Base-by-base conservation (phyloP, 192 early-diverging fungal genomes). In the Coemansia sp. region DNA sequence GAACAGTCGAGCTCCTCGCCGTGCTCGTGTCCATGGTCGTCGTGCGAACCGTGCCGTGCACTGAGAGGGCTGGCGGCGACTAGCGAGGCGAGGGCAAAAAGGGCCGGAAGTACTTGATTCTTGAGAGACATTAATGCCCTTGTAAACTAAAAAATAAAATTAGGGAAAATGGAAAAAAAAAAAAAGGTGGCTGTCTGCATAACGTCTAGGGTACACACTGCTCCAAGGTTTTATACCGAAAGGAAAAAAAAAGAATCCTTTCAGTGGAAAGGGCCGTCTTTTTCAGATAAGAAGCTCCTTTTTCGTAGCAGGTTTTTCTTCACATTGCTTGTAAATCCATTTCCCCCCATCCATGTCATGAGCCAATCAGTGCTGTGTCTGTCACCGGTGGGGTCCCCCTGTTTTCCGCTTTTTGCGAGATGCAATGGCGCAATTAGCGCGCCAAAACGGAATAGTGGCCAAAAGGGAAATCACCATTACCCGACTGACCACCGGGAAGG, bases 1-100 rank as follows among this genome's bases (percentile, higher is more conserved):
- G 31, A 61, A 57, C 81, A 83, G 45, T 78, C 81, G 0, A 61
- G 12, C 60, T 64, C 72, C 18, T 66, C 68, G 28, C 63, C 68
- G 26, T 25, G 45, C 1, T 64, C 64, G 41, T 66, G 64, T 3
- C 58, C 66, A 23, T 72, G 58, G 20, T 61, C 56, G 20, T 56
- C 56, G 45, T 36, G 61, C 6, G 56, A 33, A 13, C 66, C 77
- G 18, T 76, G 68, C 35, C 77, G 71, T 61, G 21, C 34, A 5
- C 33, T 16, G 9, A 58, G 14, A 5, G 33, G 4, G 4, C n/a
- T 7, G n/a, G 35, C 31, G 28, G 18, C 34, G 2, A 34, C 31
- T 34, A 37, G 16, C 20, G 56, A 45, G 0, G 58, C 35, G 11
- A 8, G 37, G 33, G 56, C 56, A 38, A 12, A 61, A 12, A 61